These are phyloP conservation scores for Excoecaria agallocha DNA, from an alignment of 345 rosid species.

Conservation along the genomic window DNA sequence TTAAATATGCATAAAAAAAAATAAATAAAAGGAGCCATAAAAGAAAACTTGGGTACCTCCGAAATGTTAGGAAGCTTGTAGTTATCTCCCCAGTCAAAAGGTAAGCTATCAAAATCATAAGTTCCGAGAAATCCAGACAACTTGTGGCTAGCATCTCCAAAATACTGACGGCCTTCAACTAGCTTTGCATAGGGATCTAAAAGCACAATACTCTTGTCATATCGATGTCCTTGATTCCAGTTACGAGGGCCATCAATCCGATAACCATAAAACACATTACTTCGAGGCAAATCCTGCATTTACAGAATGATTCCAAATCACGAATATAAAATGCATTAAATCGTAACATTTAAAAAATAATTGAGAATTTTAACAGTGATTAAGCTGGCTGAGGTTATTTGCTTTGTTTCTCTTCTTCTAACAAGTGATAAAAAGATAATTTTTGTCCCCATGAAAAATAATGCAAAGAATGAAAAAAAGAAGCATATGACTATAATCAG, in stretches of 20 bases:
- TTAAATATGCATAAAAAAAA: slow-evolving; percentile 3
- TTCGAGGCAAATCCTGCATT: slow-evolving; percentile 66
- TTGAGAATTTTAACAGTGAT: not conserved
- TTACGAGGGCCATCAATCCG: slow-evolving; percentile 76
- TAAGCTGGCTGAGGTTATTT: not conserved
- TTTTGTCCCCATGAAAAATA: not conserved
- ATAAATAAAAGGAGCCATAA: slow-evolving; percentile 1
- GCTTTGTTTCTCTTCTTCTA: not conserved
- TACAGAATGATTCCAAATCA: slow-evolving; percentile 18
- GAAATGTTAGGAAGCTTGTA: slow-evolving; percentile 69
- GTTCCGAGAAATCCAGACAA: slow-evolving; percentile 69
- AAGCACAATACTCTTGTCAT: slow-evolving; percentile 57
- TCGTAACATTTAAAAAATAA: not conserved
- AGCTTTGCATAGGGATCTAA: slow-evolving; percentile 91
- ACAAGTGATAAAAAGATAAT: not conserved
- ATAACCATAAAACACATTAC: slow-evolving; percentile 78
- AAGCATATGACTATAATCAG: too few relatives aligned
- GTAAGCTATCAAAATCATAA: slow-evolving; percentile 71
- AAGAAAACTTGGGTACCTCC: slow-evolving; percentile 48
- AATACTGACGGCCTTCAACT: slow-evolving; percentile 68
- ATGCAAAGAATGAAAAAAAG: not conserved
- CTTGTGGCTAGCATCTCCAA: slow-evolving; percentile 67
- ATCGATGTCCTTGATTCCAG: slow-evolving; percentile 85
- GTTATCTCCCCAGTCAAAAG: slow-evolving; percentile 83
- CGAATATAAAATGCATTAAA: not conserved